A percentile compares a stretch with the other conserved stretches of the same genome.
These are phyloP conservation scores for Bauhinia variegata DNA, from an alignment of 306 rosid species.

Conservation along the genomic window DNA sequence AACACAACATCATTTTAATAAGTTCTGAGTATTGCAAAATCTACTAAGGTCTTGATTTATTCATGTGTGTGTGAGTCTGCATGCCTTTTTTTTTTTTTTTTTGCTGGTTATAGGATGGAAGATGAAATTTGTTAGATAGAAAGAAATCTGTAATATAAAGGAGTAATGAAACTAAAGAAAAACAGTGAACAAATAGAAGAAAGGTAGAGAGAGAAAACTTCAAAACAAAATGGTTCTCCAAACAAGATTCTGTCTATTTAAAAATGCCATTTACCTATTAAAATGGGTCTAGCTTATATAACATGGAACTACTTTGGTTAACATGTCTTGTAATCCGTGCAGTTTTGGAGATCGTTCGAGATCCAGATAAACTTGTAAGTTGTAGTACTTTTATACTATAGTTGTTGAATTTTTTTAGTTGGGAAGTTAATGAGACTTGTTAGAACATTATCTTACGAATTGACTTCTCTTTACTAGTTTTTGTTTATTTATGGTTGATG, in stretches of 20 bases:
- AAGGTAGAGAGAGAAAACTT: no score
- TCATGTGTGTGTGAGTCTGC: no score
- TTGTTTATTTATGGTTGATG: constrained; percentile 32
- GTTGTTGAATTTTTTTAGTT: constrained; percentile 20
- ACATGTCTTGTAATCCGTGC: constrained; percentile 39
- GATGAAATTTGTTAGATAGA: no score
- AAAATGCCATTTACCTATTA: constrained; percentile 28
- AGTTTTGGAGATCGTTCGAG: constrained; percentile 62
- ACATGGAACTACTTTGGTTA: constrained; percentile 25
- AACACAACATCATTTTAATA: neutral
- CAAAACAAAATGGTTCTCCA: no score
- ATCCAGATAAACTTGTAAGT: constrained; percentile 57
- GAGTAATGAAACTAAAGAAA: no score
- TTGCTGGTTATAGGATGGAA: no score
- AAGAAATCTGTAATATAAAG: no score
- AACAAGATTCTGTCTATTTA: no score
- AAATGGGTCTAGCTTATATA: neutral
- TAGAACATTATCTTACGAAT: constrained; percentile 10
- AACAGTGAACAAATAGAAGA: no score
- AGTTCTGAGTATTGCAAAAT: no score
- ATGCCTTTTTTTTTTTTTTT: no score
- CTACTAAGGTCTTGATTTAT: no score
- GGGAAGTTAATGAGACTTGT: constrained; percentile 5
- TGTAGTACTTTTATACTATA: neutral
- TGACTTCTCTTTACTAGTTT: constrained; percentile 20